phyloP scores from a whole-genome alignment of 192 early-diverging fungal genomes.

The Coemansia sp. region DNA sequence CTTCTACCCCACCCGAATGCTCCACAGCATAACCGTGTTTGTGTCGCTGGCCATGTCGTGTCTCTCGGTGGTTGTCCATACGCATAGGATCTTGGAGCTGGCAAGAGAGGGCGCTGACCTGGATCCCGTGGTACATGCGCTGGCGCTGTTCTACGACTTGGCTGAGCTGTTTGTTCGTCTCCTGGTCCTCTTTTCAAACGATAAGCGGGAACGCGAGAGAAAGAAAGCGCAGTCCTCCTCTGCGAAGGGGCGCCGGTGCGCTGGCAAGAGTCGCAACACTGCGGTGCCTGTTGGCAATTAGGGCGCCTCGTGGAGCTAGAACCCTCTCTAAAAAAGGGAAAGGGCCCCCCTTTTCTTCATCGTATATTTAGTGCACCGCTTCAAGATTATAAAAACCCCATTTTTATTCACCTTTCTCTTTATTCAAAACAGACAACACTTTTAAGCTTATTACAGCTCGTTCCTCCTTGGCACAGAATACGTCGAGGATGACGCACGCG shows the following conservation, averaged over 20 bases:
- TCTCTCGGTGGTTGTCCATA: conserved; percentile 32
- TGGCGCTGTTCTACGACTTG: conserved; percentile 34
- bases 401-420: no score
- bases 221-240: not conserved
- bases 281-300: not conserved
- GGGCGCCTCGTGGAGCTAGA: not conserved
- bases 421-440: no score
- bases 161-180: conserved; percentile 22
- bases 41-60: conserved; percentile 18
- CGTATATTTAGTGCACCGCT: no score
- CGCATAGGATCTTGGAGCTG: conserved; percentile 25
- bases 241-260: not conserved
- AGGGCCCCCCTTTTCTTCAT: no score
- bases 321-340: no score
- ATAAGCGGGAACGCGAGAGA: conserved; percentile 9
- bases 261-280: not conserved
- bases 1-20: conserved; percentile 20
- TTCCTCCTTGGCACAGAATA: conserved; percentile 16
- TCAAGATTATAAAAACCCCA: no score
- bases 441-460: conserved; percentile 21
- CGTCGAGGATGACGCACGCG: conserved; percentile 18
- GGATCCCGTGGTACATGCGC: conserved; percentile 23
- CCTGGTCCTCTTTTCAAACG: conserved; percentile 13
- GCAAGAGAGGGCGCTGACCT: conserved; percentile 12
- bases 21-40: conserved; percentile 16